Evolutionary conservation across 257 asterid species (phyloP).

Genomic region (Paulownia fortunei): DNA sequence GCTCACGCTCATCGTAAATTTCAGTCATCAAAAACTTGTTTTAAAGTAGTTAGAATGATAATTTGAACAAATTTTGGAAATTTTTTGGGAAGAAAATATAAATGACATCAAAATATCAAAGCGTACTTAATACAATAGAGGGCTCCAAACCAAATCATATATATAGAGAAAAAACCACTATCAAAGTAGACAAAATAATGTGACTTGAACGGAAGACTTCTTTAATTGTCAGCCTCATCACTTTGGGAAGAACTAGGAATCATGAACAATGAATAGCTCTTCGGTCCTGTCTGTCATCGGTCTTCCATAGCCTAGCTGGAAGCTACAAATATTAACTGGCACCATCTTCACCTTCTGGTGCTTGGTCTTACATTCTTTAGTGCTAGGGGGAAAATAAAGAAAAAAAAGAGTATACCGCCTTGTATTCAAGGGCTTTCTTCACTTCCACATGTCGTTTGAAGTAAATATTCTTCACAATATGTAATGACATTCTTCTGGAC

Average conservation of each 20-base stretch:
- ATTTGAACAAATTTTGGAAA: background rate
- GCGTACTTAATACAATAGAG: too few species aligned
- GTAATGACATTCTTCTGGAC: too few species aligned
- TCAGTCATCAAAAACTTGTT: background rate
- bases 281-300: background rate
- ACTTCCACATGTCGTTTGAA: too few species aligned
- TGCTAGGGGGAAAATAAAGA: background rate
- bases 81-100: background rate
- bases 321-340: background rate
- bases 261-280: background rate
- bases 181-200: background rate
- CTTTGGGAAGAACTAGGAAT: background rate
- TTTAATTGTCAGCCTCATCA: background rate
- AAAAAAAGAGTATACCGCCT: background rate
- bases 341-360: background rate
- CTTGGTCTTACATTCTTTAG: background rate
- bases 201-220: background rate
- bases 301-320: background rate
- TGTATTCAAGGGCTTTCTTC: conserved; percentile 9
- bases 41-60: background rate
- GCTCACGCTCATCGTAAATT: background rate
- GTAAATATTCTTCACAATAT: too few species aligned
- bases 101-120: too few species aligned
- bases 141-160: background rate
- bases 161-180: background rate